Evolutionary conservation across 352 stramenopile genomes (phyloP).

Genomic region (Blastocystis sp.): DNA sequence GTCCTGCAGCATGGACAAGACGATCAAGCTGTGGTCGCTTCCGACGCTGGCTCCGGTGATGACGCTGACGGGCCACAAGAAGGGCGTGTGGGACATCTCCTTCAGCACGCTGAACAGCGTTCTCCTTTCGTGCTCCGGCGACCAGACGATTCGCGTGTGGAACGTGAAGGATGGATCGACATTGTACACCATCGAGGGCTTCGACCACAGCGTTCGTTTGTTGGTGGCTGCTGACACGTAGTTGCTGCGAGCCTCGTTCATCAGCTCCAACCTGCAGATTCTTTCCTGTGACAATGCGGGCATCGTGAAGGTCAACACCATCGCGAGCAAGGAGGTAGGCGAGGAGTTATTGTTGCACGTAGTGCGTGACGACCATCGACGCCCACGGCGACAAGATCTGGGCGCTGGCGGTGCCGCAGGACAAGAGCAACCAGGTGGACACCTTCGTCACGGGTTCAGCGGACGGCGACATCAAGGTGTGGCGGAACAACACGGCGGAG

Average conservation of each 20-base stretch:
- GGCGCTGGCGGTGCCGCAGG: slow-evolving; percentile 76
- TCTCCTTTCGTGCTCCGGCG: slow-evolving; percentile 81
- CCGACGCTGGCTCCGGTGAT: slow-evolving; percentile 75
- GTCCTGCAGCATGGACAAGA: slow-evolving; percentile 90
- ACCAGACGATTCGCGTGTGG: slow-evolving; percentile 93
- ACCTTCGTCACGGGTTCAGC: slow-evolving; percentile 81
- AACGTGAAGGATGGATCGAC: slow-evolving; percentile 83
- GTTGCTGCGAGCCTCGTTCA: slow-evolving; percentile 76
- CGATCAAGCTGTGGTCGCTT: slow-evolving; percentile 86
- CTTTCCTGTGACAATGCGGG: slow-evolving; percentile 85
- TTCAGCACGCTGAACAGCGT: slow-evolving; percentile 89
- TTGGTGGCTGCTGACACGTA: slow-evolving; percentile 54
- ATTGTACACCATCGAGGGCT: slow-evolving; percentile 87
- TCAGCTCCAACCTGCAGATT: slow-evolving; percentile 79
- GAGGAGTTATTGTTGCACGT: neutral
- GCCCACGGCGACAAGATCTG: slow-evolving; percentile 91
- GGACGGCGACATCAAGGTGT: slow-evolving; percentile 84
- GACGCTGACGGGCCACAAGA: slow-evolving; percentile 86
- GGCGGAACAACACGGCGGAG: slow-evolving; percentile 81
- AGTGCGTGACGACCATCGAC: slow-evolving; percentile 86
- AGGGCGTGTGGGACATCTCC: slow-evolving; percentile 87
- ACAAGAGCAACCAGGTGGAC: slow-evolving; percentile 67
- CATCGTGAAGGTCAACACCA: slow-evolving; percentile 92
- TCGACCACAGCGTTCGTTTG: slow-evolving; percentile 65
- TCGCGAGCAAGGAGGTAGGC: slow-evolving; percentile 81